Conservation (phyloP, 2,329 filamentous ascomycete species). For the Apiospora phragmitis region DNA sequence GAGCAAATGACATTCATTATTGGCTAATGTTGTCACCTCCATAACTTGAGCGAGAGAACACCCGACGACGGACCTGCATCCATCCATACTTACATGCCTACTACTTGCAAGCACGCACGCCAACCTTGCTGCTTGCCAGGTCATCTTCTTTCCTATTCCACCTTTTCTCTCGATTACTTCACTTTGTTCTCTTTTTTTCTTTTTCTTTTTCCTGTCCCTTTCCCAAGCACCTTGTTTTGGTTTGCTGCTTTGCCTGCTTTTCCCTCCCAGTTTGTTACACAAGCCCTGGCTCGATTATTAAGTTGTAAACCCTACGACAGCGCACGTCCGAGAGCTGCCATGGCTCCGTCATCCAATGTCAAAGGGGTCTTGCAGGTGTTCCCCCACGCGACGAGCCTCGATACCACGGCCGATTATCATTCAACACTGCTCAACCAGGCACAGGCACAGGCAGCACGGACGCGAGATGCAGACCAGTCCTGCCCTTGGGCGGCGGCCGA, state of each 20-base stretch:
- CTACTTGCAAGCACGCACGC: background rate
- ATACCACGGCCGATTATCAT: conserved; percentile 10
- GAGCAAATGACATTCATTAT: background rate
- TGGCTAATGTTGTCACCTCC: background rate
- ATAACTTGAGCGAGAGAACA: background rate
- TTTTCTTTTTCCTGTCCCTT: background rate
- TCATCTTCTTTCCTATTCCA: background rate
- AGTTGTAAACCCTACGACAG: background rate
- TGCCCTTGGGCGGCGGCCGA: background rate
- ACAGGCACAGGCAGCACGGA: background rate
- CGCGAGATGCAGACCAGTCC: background rate
- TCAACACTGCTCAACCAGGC: background rate
- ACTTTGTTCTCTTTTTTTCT: background rate
- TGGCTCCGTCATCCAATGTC: background rate
- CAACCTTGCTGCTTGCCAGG: background rate
- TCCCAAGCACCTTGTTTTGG: background rate
- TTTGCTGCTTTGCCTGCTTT: background rate
- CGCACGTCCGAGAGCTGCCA: conserved; percentile 1
- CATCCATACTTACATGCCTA: background rate
- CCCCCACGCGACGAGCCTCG: background rate
- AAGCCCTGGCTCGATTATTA: background rate
- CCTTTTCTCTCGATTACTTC: background rate
- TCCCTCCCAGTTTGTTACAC: background rate
- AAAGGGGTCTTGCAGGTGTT: background rate
- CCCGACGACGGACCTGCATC: background rate